Evolutionary conservation across 805 yeast species (phyloP), one percentile per base, ranked within the genome.

Genomic region (Kluyveromyces siamensis): DNA sequence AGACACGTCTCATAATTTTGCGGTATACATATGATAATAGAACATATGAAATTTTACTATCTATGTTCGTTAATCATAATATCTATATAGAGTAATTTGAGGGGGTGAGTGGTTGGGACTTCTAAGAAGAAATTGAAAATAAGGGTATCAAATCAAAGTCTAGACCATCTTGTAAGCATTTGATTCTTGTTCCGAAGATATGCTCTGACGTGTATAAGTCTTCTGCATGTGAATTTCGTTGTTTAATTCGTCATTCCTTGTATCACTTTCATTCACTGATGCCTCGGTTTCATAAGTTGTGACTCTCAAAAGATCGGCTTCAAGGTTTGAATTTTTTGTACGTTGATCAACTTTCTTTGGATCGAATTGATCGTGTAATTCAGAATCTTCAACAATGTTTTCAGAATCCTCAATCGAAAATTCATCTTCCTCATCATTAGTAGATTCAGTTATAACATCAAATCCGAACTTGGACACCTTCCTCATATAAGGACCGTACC

Each of bases 401-500:
- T n/a, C n/a, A 10, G 30, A 19, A 18, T 40, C 43, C 6, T 40
- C 33, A 25, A n/a, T 40, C 11, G 35, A 30, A 7, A 30, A 30
- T 18, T 40, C 43, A 8, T 46, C 51, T 9, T 48, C 53, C 6
- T 52, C 58, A n/a, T 74, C 79, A 27, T 56, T 57, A 38, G 58
- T 61, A 45, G 62, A 75, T 67, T 62, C 75, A 71, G 63, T 53
- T 58, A 70, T 49, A 1, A 84, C 83, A 48, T 73, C 74, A 60
- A 75, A 81, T 38, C 88, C 85, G 56, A 72, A 84, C 54, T 71
- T 73, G 2, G 88, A 81, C 40, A 56, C 65, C 44, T 56, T 55
- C 72, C 95, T 80, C 50, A 86, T 63, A 21, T 47, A 50, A 9
- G 79, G 72, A 21, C 91, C 93, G 65, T 72, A 78, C 37, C 63